Conservation (phyloP, 2,329 filamentous ascomycete genomes). For the Tolypocladium inflatum region DNA sequence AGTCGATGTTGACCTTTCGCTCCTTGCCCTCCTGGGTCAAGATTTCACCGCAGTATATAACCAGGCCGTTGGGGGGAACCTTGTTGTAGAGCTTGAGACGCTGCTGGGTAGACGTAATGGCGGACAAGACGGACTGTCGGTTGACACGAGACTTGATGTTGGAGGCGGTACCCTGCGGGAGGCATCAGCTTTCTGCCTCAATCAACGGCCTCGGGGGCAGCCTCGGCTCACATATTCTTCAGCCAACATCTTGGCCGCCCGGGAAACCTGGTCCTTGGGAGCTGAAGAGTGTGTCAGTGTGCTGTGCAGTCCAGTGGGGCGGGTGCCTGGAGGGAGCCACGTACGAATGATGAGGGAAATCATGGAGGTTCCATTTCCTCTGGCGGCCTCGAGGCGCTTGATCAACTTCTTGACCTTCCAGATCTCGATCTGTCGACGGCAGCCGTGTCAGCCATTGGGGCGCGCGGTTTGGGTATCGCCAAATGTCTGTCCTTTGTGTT, state of each 20-base stretch:
- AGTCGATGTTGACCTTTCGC: slow-evolving; percentile 99
- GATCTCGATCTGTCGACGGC: slow-evolving; percentile 51
- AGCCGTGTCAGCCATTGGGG: slow-evolving; percentile 10
- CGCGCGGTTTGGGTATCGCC: background rate
- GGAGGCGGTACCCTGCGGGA: slow-evolving; percentile 75
- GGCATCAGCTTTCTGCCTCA: slow-evolving; percentile 8
- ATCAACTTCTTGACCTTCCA: slow-evolving; percentile 99
- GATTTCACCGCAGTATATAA: slow-evolving; percentile 99
- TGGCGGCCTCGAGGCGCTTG: slow-evolving; percentile 92
- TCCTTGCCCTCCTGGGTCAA: slow-evolving; percentile 98
- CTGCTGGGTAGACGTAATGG: slow-evolving; percentile 98
- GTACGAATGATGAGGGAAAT: slow-evolving; percentile 97
- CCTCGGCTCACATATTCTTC: slow-evolving; percentile 80
- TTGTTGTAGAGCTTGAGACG: slow-evolving; percentile 98
- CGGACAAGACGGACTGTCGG: slow-evolving; percentile 91
- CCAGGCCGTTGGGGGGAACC: slow-evolving; percentile 92
- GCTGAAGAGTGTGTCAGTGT: slow-evolving; percentile 38
- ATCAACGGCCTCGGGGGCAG: background rate
- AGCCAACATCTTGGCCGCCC: slow-evolving; percentile 98
- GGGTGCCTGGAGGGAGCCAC: slow-evolving; percentile 23
- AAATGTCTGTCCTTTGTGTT: background rate
- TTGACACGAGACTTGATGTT: slow-evolving; percentile 99
- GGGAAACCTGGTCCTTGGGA: slow-evolving; percentile 95
- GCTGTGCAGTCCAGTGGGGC: background rate
- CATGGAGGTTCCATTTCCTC: slow-evolving; percentile 99